Conservation (phyloP, 2,329 filamentous ascomycete genomes). For the Aspergillus neoniger region DNA sequence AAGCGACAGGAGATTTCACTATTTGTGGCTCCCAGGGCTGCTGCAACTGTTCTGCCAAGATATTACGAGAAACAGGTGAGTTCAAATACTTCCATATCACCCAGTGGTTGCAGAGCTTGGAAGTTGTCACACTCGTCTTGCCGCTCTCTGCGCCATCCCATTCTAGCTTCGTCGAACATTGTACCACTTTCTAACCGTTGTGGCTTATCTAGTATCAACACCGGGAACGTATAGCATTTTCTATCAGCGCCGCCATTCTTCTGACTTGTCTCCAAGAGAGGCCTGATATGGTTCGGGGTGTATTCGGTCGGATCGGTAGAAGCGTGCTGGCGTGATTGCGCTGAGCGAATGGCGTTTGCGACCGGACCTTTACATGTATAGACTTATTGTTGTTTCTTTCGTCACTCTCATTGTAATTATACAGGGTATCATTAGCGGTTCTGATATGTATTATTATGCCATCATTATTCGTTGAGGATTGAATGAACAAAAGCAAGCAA, state of each 20-base stretch:
- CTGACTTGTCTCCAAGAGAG: constrained; percentile 68
- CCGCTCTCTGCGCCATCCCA: constrained; percentile 10
- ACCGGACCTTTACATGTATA: neutral
- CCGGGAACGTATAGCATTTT: constrained; percentile 68
- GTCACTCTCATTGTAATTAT: neutral
- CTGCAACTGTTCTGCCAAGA: constrained; percentile 73
- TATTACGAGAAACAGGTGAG: constrained; percentile 59
- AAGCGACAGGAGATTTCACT: constrained; percentile 74
- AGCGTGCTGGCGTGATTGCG: constrained; percentile 28
- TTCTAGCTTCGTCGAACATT: constrained; percentile 10
- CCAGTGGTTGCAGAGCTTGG: constrained; percentile 12
- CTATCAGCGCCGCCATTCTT: constrained; percentile 68
- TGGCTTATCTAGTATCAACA: constrained; percentile 58
- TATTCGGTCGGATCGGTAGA: constrained; percentile 61
- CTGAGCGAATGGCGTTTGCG: neutral
- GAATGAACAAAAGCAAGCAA: neutral
- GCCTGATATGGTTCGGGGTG: constrained; percentile 64
- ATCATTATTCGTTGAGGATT: neutral
- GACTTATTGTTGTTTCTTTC: constrained; percentile 8
- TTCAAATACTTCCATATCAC: constrained; percentile 8
- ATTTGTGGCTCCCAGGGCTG: constrained; percentile 77
- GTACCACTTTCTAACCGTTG: constrained; percentile 24
- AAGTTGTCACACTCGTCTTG: constrained; percentile 25
- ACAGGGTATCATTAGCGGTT: neutral
- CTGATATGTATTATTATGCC: neutral